A percentile compares a stretch with the other conserved stretches of the same genome.
phyloP scores from a whole-genome alignment of 73 alveolate species.

The Halteria grandinella region DNA sequence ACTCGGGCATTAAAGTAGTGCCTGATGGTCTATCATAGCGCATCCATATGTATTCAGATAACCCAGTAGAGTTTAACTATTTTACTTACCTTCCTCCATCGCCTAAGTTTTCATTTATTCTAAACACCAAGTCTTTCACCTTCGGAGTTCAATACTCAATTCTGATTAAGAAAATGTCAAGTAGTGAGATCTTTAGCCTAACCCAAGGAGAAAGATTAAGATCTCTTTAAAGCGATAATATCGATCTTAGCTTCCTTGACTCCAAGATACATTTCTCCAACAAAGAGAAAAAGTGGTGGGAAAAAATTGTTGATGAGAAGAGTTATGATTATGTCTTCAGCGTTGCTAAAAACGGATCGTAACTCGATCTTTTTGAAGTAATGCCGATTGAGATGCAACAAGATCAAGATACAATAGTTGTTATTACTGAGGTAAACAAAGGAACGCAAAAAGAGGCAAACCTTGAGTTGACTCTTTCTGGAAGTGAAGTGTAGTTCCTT shows the following conservation, averaged over 20 bases:
- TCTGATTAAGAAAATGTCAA: background rate
- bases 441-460: background rate
- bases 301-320: too few species aligned
- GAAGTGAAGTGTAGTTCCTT: constrained; percentile 20
- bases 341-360: background rate
- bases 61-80: background rate
- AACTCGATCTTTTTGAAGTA: background rate
- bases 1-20: background rate
- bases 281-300: too few species aligned
- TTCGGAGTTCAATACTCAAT: background rate
- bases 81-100: constrained; percentile 40
- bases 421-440: constrained; percentile 14
- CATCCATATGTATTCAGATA: background rate
- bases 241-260: too few species aligned
- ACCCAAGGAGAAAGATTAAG: too few species aligned
- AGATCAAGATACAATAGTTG: constrained; percentile 2
- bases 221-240: too few species aligned
- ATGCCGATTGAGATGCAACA: constrained; percentile 18
- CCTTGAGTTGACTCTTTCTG: constrained; percentile 2
- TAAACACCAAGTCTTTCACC: background rate
- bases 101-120: background rate
- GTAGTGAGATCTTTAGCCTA: background rate
- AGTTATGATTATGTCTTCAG: background rate
- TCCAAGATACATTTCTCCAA: too few species aligned
- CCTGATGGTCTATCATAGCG: constrained; percentile 13